Base-by-base conservation (phyloP, 2,329 filamentous ascomycete genomes). In the Aspergillus sp. region DNA sequence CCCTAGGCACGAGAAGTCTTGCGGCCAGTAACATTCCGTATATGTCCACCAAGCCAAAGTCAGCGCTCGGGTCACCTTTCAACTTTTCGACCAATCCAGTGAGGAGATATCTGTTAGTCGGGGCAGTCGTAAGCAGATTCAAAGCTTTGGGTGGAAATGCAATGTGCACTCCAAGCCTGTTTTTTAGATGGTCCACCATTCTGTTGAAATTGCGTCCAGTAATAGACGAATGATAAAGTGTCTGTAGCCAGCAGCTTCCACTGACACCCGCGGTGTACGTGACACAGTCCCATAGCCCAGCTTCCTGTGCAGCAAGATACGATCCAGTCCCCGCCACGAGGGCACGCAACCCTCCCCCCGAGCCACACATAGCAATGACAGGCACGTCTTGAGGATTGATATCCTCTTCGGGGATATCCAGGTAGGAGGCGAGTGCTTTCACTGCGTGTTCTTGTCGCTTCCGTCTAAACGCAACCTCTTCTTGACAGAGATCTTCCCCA, bases 251-350 rank as follows among this genome's bases (percentile, higher is more conserved):
- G 65, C 93, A 97, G 51, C 88, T 94, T 0, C 93, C 93, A 61
- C 90, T 96, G 39, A 98, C 93, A 1, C 93, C 93, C 5, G 91
- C 89, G 0, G 90, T 95, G 60, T 98, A 98, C 1, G 90, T 97
- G 8, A 88, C 79, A 62, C 93, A 97, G 66, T 96, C 90, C 62
- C 95, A 94, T 0, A 98, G 73, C 0, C 93, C 93, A 45, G 87
- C 86, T 62, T 96, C 86, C 47, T 89, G 82, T 0, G 89, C 79
- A 3, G 90, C 90, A 7, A 93, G 74, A 48, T 94, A 84, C 0
- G 90, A 96, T 0, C 91, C 90, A 0, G 90, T 84, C 4, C 91
- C 90, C 2, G 93, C 90, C 12, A 97, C 88, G 32, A 98, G 77
- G 1, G 93, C 93, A 40, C 93, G 78, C 37, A 98, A 69, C 0